Conservation (phyloP, 1,284 basidiomycete genomes). For the Boletus holoroseus region DNA sequence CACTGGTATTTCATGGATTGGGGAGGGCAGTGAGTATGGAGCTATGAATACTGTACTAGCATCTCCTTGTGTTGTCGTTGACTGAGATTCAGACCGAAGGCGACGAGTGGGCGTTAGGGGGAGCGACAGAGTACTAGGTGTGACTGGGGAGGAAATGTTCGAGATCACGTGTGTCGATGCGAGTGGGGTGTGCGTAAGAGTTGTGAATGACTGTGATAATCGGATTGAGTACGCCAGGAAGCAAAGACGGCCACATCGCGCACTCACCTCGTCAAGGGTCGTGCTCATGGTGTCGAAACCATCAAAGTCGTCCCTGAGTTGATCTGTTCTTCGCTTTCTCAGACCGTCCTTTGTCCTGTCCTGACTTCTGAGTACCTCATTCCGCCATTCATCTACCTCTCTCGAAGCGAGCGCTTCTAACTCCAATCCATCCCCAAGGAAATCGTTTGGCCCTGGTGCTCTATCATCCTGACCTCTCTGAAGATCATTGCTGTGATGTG, state of each 20-base stretch:
- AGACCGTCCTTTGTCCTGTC: constrained; percentile 8
- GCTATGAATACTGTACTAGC: background rate
- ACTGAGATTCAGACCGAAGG: constrained; percentile 22
- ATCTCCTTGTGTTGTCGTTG: constrained; percentile 16
- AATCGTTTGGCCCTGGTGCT: background rate
- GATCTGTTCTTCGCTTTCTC: constrained; percentile 14
- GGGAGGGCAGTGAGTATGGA: background rate
- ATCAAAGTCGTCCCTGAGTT: constrained; percentile 16
- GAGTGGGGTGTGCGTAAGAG: constrained; percentile 42
- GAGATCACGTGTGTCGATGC: constrained; percentile 47
- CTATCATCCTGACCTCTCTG: constrained; percentile 10
- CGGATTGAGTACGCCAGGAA: background rate
- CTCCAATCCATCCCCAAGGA: constrained; percentile 35
- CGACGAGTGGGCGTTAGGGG: constrained; percentile 18
- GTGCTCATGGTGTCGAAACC: constrained; percentile 21
- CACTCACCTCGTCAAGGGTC: constrained; percentile 45
- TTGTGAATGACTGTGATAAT: constrained; percentile 36
- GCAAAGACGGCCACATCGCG: background rate
- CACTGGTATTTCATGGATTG: constrained; percentile 3
- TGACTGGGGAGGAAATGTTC: constrained; percentile 39
- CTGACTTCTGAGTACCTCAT: constrained; percentile 35
- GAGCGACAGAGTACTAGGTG: constrained; percentile 31
- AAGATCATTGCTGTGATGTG: constrained; percentile 3
- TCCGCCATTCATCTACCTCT: constrained; percentile 54
- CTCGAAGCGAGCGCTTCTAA: constrained; percentile 45